Percentiles rank a stretch among this genome's conserved stretches.
Evolutionary conservation across 192 early-diverging fungal species (phyloP).

Genomic region (Irineochytrium annulatum): DNA sequence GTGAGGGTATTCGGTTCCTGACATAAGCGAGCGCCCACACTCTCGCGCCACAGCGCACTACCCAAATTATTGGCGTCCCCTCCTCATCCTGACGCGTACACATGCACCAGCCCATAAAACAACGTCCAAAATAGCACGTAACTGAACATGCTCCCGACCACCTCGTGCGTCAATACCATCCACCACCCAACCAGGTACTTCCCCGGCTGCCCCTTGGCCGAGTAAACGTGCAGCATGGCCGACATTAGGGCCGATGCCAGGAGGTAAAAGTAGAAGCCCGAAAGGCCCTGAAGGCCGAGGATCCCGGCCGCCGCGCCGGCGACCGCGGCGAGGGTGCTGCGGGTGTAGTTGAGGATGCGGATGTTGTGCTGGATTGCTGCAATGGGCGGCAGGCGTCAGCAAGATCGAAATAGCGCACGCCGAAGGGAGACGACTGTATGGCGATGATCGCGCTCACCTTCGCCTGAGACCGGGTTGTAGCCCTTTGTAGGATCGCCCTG

Average conservation of each 20-base stretch:
- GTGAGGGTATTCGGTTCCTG: no score
- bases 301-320: conserved; percentile 85
- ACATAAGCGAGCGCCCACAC: no score
- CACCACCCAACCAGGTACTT: conserved; percentile 14
- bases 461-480: no score
- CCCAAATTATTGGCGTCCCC: no score
- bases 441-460: no score
- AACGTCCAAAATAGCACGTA: conserved; percentile 77
- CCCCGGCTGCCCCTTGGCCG: conserved; percentile 25
- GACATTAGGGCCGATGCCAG: conserved; percentile 63
- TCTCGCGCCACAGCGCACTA: no score
- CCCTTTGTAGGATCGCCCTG: no score
- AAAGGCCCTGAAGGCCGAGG: conserved; percentile 76
- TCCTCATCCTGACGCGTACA: conserved; percentile 69
- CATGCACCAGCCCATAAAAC: conserved; percentile 72
- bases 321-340: conserved; percentile 66
- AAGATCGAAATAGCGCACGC: no score
- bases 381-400: no score
- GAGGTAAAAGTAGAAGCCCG: conserved; percentile 82
- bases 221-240: conserved; percentile 38
- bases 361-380: conserved; percentile 51
- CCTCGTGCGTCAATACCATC: conserved; percentile 52
- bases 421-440: no score
- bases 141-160: conserved; percentile 52
- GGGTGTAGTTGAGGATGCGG: conserved; percentile 58